Conservation (phyloP, 192 early-diverging fungal genomes). For the Dissophora ornata region DNA sequence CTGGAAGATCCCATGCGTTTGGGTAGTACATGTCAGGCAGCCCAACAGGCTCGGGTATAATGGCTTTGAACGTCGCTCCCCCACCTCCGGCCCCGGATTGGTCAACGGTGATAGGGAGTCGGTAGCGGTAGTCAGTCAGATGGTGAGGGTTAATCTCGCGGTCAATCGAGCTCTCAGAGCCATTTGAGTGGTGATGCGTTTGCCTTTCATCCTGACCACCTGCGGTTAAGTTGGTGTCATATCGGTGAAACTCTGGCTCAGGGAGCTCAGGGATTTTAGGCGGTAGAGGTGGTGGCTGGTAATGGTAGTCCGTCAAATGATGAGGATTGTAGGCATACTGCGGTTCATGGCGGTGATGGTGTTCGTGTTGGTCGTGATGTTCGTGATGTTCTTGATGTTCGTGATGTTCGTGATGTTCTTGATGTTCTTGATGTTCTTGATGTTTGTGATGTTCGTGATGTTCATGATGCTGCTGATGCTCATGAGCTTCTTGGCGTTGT, state of each 20-base stretch:
- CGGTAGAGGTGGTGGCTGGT: constrained; percentile 36
- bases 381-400: constrained; percentile 7
- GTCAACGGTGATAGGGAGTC: constrained; percentile 23
- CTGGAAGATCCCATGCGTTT: constrained; percentile 48
- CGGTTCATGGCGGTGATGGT: constrained; percentile 23
- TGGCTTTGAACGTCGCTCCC: constrained; percentile 14
- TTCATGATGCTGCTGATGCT: neutral
- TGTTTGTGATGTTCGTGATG: constrained; percentile 12
- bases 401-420: constrained; percentile 6
- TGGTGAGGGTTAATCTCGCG: constrained; percentile 42
- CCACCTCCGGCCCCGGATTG: constrained; percentile 4
- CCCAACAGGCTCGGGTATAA: constrained; percentile 49
- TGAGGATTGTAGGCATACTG: constrained; percentile 41
- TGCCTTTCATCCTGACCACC: constrained; percentile 20
- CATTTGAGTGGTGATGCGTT: constrained; percentile 5
- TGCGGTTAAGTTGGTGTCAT: constrained; percentile 6
- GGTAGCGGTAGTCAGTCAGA: constrained; percentile 44
- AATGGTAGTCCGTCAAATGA: constrained; percentile 50
- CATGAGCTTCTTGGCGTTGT: too few species aligned
- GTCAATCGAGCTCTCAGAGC: neutral
- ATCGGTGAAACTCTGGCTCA: constrained; percentile 25
- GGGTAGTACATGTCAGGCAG: constrained; percentile 53
- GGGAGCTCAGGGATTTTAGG: constrained; percentile 33
- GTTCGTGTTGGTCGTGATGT: constrained; percentile 18
- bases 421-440: constrained; percentile 10